These are phyloP conservation scores for Handroanthus guayacan DNA, from an alignment of 257 asterid species.

Conservation along the genomic window DNA sequence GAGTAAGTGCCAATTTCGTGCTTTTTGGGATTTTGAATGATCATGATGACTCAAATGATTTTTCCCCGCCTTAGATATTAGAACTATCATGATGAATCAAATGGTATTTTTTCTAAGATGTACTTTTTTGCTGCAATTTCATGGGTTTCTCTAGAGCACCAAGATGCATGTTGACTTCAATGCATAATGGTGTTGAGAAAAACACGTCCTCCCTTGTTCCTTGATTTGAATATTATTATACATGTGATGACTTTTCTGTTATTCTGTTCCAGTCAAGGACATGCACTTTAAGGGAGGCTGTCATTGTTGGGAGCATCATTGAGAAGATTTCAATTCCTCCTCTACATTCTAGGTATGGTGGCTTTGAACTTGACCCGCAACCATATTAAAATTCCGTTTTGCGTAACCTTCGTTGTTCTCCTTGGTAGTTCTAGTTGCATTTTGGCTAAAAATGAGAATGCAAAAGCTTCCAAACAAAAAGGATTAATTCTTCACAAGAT, in stretches of 20 bases:
- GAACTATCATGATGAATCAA: not conserved
- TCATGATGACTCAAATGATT: no score
- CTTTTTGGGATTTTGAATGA: no score
- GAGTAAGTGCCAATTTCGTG: not conserved
- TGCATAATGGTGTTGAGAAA: not conserved
- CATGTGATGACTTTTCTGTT: constrained; percentile 7
- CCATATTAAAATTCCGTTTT: not conserved
- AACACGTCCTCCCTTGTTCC: not conserved
- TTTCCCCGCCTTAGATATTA: no score
- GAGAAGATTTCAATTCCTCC: constrained; percentile 89
- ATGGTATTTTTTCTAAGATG: constrained; percentile 1
- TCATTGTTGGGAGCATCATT: constrained; percentile 82
- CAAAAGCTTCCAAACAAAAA: not conserved
- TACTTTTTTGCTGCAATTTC: not conserved
- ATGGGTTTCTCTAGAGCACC: not conserved
- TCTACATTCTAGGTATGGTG: constrained; percentile 84
- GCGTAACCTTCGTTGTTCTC: not conserved
- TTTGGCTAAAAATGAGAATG: not conserved
- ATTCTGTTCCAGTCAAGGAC: constrained; percentile 70
- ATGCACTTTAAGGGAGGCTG: constrained; percentile 89
- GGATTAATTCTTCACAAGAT: not conserved
- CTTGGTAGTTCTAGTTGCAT: not conserved
- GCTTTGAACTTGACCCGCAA: not conserved
- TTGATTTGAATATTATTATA: not conserved
- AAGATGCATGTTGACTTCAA: constrained; percentile 1